phyloP scores from a whole-genome alignment of 345 rosid species.

The Mallotus nudiflorus region DNA sequence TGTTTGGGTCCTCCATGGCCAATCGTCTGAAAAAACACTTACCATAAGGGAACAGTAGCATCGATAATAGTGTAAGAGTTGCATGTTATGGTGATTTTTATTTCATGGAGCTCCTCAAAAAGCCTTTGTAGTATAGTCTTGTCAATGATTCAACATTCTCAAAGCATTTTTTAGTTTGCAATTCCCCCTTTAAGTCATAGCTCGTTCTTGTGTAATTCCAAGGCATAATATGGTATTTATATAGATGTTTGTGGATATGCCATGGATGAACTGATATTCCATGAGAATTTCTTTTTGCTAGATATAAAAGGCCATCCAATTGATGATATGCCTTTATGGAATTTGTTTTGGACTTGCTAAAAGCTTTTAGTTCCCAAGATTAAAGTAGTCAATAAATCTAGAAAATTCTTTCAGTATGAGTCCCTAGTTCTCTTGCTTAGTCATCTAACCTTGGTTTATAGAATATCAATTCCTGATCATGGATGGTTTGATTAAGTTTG shows the following conservation, averaged over 20 bases:
- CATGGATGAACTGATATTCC: neutral
- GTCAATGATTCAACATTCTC: neutral
- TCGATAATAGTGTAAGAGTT: neutral
- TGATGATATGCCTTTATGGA: neutral
- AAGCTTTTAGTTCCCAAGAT: too few species aligned
- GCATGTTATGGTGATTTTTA: neutral
- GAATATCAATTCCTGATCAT: neutral
- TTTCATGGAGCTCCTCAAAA: neutral
- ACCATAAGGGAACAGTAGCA: neutral
- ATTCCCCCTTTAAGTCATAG: neutral
- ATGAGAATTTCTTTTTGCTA: neutral
- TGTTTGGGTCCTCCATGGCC: constrained; percentile 44
- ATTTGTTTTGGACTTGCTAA: neutral
- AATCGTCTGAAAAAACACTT: constrained; percentile 40
- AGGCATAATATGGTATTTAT: neutral
- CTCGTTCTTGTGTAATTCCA: neutral
- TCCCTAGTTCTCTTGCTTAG: neutral
- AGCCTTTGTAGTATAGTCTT: neutral
- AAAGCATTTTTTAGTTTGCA: neutral
- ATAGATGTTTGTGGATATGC: neutral
- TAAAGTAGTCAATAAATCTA: neutral
- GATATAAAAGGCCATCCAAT: neutral
- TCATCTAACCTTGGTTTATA: neutral
- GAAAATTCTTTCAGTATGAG: neutral
- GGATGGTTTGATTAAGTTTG: neutral